These are phyloP conservation scores for Penicillium oxalicum DNA, from an alignment of 2,329 filamentous ascomycete species.

Conservation along the genomic window DNA sequence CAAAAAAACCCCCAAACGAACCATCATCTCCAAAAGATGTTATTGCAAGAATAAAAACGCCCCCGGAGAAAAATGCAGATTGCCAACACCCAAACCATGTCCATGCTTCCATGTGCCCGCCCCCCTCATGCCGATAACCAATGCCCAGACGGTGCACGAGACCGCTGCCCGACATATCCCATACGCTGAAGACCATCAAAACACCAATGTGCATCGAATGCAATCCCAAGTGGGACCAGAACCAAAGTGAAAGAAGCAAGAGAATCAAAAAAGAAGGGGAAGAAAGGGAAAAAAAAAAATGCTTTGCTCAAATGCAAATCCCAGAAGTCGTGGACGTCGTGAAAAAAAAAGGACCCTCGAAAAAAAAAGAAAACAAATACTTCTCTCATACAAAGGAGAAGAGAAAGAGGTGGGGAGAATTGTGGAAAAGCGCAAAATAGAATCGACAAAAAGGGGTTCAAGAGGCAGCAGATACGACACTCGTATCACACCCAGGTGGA, in stretches of 20 bases:
- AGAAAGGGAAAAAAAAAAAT: no score
- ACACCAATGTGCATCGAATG: no score
- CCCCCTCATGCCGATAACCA: not conserved
- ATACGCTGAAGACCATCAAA: not conserved
- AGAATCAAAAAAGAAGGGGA: not conserved
- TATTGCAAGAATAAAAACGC: not conserved
- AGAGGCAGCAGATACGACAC: not conserved
- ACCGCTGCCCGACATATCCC: not conserved
- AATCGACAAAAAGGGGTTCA: not conserved
- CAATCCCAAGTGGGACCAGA: no score
- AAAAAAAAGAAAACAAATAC: conserved; percentile 2
- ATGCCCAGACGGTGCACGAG: not conserved
- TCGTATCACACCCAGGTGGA: conserved; percentile 24
- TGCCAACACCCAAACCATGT: not conserved
- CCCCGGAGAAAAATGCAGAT: not conserved
- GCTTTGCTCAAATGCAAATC: no score
- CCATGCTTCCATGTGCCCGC: not conserved
- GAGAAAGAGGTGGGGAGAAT: not conserved
- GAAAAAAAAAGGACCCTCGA: not conserved
- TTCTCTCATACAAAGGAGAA: not conserved
- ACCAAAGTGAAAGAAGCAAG: not conserved
- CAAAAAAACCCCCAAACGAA: not conserved
- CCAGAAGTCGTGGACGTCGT: not conserved
- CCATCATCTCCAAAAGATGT: not conserved
- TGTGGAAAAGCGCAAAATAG: conserved; percentile 2